A percentile compares a stretch with the other conserved stretches of the same genome.
phyloP scores from a whole-genome alignment of 1,139 yeast species.

The Blastobotrys capitulatus region DNA sequence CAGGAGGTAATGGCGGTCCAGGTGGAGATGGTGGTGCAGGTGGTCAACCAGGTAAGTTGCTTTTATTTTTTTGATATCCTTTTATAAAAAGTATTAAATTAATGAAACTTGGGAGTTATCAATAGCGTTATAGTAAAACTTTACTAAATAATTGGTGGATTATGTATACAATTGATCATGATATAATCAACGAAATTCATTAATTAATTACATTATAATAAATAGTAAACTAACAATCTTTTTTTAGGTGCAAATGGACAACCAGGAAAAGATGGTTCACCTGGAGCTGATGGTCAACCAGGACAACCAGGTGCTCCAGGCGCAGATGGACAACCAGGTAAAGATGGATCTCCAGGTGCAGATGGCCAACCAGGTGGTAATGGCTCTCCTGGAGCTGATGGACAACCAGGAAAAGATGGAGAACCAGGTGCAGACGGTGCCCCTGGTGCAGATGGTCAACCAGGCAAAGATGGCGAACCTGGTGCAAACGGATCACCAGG shows the following conservation, averaged over 20 bases:
- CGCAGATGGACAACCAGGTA: background rate
- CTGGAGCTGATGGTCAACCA: background rate
- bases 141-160: too few relatives aligned
- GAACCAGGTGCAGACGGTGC: background rate
- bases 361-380: background rate
- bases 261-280: background rate
- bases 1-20: too few relatives aligned
- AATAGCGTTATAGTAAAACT: too few relatives aligned
- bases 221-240: too few relatives aligned
- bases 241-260: background rate
- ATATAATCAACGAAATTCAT: too few relatives aligned
- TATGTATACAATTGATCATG: too few relatives aligned
- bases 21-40: too few relatives aligned
- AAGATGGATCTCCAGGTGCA: constrained; percentile 1
- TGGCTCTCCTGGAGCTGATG: background rate
- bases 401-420: background rate
- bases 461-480: background rate
- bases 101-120: too few relatives aligned
- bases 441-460: background rate
- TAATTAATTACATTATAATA: too few relatives aligned
- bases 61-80: background rate
- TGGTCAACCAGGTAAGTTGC: background rate
- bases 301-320: background rate
- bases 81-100: background rate
- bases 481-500: background rate